Percentiles rank a stretch among this genome's conserved stretches.
These are phyloP conservation scores for Pachyrhizus erosus DNA, from an alignment of 306 rosid genomes.

Conservation along the genomic window DNA sequence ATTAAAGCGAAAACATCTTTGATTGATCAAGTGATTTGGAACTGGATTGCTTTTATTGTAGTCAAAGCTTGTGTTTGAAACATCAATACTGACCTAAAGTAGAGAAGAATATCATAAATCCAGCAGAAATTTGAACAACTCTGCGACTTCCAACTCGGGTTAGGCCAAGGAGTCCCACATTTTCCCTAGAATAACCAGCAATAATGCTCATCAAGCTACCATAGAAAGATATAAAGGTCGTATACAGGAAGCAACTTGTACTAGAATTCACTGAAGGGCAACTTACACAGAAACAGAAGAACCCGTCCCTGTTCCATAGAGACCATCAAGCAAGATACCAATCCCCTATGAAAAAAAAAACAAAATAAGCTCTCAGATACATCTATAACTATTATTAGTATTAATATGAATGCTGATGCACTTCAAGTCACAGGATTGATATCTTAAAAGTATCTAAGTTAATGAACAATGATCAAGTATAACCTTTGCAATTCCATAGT, in stretches of 20 bases:
- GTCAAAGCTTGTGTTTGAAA: conserved; percentile 5
- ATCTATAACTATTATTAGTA: neutral
- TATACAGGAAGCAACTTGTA: conserved; percentile 9
- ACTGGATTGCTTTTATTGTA: neutral
- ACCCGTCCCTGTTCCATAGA: conserved; percentile 82
- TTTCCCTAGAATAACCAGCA: conserved; percentile 65
- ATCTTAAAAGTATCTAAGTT: neutral
- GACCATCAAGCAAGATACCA: conserved; percentile 79
- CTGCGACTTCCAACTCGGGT: conserved; percentile 95
- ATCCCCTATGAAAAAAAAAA: conserved; percentile 60
- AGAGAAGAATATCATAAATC: conserved; percentile 94
- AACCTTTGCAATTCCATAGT: neutral
- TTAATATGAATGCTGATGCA: neutral
- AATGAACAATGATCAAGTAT: neutral
- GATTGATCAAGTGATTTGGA: neutral
- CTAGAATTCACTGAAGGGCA: neutral
- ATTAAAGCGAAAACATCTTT: conserved; percentile 14
- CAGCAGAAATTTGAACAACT: conserved; percentile 88
- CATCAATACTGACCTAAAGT: conserved; percentile 61
- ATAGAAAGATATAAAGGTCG: neutral
- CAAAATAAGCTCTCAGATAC: conserved; percentile 26
- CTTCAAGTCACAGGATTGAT: neutral
- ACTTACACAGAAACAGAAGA: conserved; percentile 91
- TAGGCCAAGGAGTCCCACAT: conserved; percentile 86
- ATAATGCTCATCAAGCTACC: conserved; percentile 29